Base-by-base conservation (phyloP, 441 rosid species). In the Sinapis alba region DNA sequence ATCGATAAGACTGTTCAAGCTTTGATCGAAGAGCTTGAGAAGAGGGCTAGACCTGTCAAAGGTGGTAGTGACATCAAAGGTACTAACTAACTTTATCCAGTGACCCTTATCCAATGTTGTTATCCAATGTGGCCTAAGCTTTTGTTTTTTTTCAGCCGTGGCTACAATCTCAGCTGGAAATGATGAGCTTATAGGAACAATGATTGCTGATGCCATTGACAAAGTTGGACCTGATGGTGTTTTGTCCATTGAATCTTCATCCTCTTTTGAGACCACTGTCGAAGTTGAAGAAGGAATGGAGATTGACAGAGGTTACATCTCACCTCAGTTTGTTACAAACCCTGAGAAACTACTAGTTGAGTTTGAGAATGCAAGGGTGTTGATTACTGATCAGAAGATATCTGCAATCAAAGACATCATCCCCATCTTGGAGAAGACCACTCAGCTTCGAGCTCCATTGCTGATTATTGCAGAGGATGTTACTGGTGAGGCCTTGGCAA, bases 171-270 rank as follows among this genome's bases (percentile, higher is more conserved):
- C 98, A 74, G 88, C 98, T 79, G 99, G 99, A 76, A 96, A 96
- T 69, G 98, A 96, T 75, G 97, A 92, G 20, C 89, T 93, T 51
- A 84, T 96, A 15, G 98, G 99, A 32, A 68, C 88, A 28, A 93
- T 96, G 98, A 80, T 96, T 78, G 99, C 99, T 61, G 98, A 93
- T 83, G 98, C 99, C 68, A 93, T 96, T 73, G 96, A 92, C 84
- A 96, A 93, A 81, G 98, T 96, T 69, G 99, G 99, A 20, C 98
- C 98, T 69, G 98, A 96, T 84, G 99, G 99, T 81, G 99, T 93
- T 66, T 50, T 96, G 81, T 96, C 99, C 58, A 96, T 96, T 73
- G 99, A 96, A 78, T 96, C 99, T 38, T 96, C 99, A 15, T 93
- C 99, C 11, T 96, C 99, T 0, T 96, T 91, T 61, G 98, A 96